These are phyloP conservation scores for Aspergillus sp. DNA, from an alignment of 2,329 filamentous ascomycete genomes.

Conservation along the genomic window DNA sequence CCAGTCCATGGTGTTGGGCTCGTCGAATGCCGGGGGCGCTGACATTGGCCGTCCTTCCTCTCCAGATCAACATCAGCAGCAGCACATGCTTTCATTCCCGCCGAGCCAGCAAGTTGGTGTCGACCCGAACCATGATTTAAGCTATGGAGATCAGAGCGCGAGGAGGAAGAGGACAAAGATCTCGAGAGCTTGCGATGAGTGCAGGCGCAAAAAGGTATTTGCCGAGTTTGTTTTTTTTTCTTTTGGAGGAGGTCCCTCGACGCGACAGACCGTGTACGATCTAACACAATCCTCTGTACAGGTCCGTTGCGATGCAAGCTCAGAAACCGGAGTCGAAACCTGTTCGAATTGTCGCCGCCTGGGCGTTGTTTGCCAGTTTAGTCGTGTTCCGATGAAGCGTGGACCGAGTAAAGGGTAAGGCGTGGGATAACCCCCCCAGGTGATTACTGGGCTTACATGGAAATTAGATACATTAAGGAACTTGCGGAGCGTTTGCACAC, in stretches of 20 bases:
- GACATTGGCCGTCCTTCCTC: slow-evolving; percentile 40
- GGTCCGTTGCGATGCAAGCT: slow-evolving; percentile 81
- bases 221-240: slow-evolving; percentile 13
- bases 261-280: slow-evolving; percentile 16
- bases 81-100: slow-evolving; percentile 44
- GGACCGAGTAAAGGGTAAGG: slow-evolving; percentile 82
- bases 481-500: slow-evolving; percentile 80
- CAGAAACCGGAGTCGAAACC: slow-evolving; percentile 69
- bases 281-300: slow-evolving; percentile 29
- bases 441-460: slow-evolving; percentile 21
- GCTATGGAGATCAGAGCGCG: slow-evolving; percentile 61
- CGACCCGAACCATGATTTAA: slow-evolving; percentile 48
- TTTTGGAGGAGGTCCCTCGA: slow-evolving; percentile 8
- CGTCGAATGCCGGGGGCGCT: slow-evolving; percentile 33
- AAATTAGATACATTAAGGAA: slow-evolving; percentile 79
- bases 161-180: slow-evolving; percentile 81
- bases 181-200: slow-evolving; percentile 85
- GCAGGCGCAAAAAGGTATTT: slow-evolving; percentile 73
- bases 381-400: slow-evolving; percentile 81
- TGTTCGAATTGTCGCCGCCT: slow-evolving; percentile 81
- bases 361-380: slow-evolving; percentile 77
- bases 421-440: not conserved
- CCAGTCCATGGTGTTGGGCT: slow-evolving; percentile 41
- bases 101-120: slow-evolving; percentile 46
- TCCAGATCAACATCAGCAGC: slow-evolving; percentile 41